Evolutionary conservation across 2,329 filamentous ascomycete genomes (phyloP), one percentile per base, ranked within the genome.

Genomic region (Plenodomus biglobosus): DNA sequence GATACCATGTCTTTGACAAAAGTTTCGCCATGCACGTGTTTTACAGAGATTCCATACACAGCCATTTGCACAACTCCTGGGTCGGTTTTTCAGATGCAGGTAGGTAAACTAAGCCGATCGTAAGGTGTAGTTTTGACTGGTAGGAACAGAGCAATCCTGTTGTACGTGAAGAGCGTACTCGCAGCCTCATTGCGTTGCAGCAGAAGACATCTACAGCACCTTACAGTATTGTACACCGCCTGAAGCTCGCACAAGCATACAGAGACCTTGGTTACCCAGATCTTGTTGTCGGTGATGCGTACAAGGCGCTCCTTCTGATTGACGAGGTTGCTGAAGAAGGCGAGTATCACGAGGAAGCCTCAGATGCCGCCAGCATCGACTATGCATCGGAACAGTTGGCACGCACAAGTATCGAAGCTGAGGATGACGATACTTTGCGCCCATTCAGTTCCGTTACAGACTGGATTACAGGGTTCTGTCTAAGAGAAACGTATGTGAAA

Each of bases 201-300:
- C 41, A 60, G 17, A 22, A 40, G 42, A 62, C 63, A 16, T 32
- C 46, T 16, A 47, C 59, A 16, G 52, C 61, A 5, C 72, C 73
- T 8, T 75, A 75, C 53, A 75, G 71, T 51, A 68, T 74, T 38
- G 22, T 51, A 18, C 61, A 66, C 40, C 67, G 72, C 18, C 75
- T 86, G 7, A 80, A 86, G 55, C 83, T 92, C 24, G 90, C 90
- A 19, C 75, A 81, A 27, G 77, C 87, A 36, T 85, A 96, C 70
- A 81, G 85, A 15, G 77, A 84, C 38, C 79, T 96, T 39, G 89
- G 85, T 32, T 97, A 96, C 70, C 90, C 90, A 0, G 94, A 99
- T 70, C 82, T 99, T 34, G 91, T 91, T 4, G 86, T 87, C 10
- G 90, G 90, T 27, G 92, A 96, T 76, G 90, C 90, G 4, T 97